Evolutionary conservation across 352 stramenopile species (phyloP).

Genomic region (Proteromonas lacertae): DNA sequence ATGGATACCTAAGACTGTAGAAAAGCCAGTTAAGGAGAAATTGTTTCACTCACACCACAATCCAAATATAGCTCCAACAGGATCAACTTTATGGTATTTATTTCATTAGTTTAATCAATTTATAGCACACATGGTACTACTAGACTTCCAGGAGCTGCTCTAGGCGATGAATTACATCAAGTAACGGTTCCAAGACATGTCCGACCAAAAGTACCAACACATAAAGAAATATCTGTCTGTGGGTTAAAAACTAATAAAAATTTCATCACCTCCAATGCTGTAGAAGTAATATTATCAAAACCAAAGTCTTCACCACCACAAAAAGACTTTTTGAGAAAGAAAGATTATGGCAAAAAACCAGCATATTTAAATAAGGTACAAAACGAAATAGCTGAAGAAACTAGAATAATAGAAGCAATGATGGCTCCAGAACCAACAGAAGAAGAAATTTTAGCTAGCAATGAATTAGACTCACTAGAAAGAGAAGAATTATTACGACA

Average conservation of each 20-base stretch:
- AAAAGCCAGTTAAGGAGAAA: too few relatives aligned
- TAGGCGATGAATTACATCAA: slow-evolving; percentile 23
- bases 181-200: slow-evolving; percentile 26
- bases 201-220: slow-evolving; percentile 27
- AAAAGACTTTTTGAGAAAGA: slow-evolving; percentile 33
- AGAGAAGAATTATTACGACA: slow-evolving; percentile 19
- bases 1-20: too few relatives aligned
- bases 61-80: too few relatives aligned
- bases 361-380: slow-evolving; percentile 54
- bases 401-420: slow-evolving; percentile 36
- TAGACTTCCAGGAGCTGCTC: slow-evolving; percentile 7
- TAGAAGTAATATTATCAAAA: slow-evolving; percentile 48
- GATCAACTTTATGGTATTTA: too few relatives aligned
- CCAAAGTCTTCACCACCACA: slow-evolving; percentile 16
- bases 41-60: too few relatives aligned
- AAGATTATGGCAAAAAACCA: slow-evolving; percentile 57
- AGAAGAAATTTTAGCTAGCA: background rate
- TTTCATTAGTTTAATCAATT: too few relatives aligned
- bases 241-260: slow-evolving; percentile 58
- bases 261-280: slow-evolving; percentile 55
- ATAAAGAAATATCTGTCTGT: slow-evolving; percentile 49
- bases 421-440: background rate
- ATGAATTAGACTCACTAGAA: slow-evolving; percentile 13
- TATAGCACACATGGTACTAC: too few relatives aligned
- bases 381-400: slow-evolving; percentile 53